Evolutionary conservation across 1,139 yeast genomes (phyloP), one percentile per base, ranked within the genome.

Genomic region (Candida glucosophila): DNA sequence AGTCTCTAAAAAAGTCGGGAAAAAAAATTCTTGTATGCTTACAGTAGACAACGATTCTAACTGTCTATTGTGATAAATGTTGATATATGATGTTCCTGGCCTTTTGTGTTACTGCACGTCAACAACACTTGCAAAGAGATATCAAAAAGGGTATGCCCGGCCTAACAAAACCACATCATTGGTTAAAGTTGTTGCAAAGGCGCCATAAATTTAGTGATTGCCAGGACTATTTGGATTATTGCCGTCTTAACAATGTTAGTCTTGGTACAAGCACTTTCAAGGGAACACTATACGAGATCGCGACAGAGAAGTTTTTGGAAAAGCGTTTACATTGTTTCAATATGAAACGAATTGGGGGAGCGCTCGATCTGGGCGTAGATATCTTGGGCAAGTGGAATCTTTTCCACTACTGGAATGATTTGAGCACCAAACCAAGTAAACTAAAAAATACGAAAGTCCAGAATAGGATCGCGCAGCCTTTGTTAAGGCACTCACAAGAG

Each of bases 351-450:
- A 45, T 49, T 4, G 93, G 93, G 2, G 90, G 92, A 0, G 59
- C 82, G 0, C 69, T 70, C 33, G 94, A 82, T 43, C 67, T 71
- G 26, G 94, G 94, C 0, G 62, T 80, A 5, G 94, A 82, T 46
- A 55, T 81, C 2, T 52, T 64, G 9, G 83, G 82, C 0, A 54
- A 55, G 23, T 77, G 85, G 85, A 58, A 72, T 30, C 43, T 76
- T 15, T 26, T 37, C 2, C 44, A 42, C 13, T 58, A 49, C 33
- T 47, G 49, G 35, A 30, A 40, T 12, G 22, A 24, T 11, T 14
- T 17, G 12, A 21, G 24, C n/a, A 14, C 44, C 61, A 22, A 19
- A 5, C 6, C 15, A 10, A 19, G 22, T 13, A 29, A 23, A 11
- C 32, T 38, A 5, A 9, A 26, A 18, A 7, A 22, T 9, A 30